Base-by-base conservation (phyloP, 768 basidiomycete genomes). In the Austroboletus eburneus region DNA sequence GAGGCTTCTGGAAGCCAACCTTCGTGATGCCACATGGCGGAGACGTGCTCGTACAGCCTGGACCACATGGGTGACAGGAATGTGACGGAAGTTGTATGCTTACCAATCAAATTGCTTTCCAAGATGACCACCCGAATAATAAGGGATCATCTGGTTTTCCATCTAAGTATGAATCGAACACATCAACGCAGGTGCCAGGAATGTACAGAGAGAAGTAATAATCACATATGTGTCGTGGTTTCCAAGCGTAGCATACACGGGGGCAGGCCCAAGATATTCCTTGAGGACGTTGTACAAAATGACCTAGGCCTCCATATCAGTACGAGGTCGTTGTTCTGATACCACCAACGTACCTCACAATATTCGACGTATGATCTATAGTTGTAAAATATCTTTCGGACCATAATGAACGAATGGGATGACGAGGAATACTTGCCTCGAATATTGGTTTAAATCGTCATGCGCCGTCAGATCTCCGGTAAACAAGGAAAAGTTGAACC, bases 381-480 rank as follows among this genome's bases (percentile, higher is more conserved):
- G 35, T 50, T 39, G 13, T 23, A 33, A 20, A 2, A 22, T 57
- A 10, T 48, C 22, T 34, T 43, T 32, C 17, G 22, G 8, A 37
- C 12, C 6, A 18, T 35, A 7, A 18, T 13, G 12, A 4, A 14
- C 20, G 24, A 10, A 36, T 14, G 2, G 22, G 14, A 22, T 9
- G 21, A 23, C 23, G 39, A 25, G 23, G 9, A 50, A 38, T 12
- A 43, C 69, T 42, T 35, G 74, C 80, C 80, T 72, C 10, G 78
- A 80, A 30, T 86, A 68, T 59, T 87, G 76, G 49, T 80, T 79
- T 41, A 83, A 83, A 3, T 74, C 55, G 59, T 88, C 87, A 57
- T 89, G 87, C 9, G 81, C 73, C 20, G 86, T 85, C 37, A 87
- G 60, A 58, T 89, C 86, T 20, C 87, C 86, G 0, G 87, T 89